phyloP scores from a whole-genome alignment of 768 basidiomycete genomes.

The Termitomyces sp. region DNA sequence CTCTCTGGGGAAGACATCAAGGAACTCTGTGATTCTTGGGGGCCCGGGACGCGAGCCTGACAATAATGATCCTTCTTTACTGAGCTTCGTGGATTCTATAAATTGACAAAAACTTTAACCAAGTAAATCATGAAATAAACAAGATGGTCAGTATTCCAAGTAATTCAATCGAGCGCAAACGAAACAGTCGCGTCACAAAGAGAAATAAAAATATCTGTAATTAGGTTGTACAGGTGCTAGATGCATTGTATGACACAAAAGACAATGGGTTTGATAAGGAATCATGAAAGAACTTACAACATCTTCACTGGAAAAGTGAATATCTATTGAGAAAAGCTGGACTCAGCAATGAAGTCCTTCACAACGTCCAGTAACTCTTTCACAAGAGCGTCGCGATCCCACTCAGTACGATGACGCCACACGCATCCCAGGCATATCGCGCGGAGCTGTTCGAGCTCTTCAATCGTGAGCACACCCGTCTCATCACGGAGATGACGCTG shows the following conservation, averaged over 20 bases:
- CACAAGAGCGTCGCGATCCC: constrained; percentile 73
- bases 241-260: neutral
- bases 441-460: constrained; percentile 91
- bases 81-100: too few species aligned
- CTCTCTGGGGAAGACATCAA: too few species aligned
- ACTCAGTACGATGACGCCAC: constrained; percentile 79
- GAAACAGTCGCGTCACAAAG: neutral
- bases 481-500: constrained; percentile 38
- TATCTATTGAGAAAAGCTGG: constrained; percentile 20
- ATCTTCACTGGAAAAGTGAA: neutral
- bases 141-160: neutral
- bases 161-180: neutral
- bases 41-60: too few species aligned
- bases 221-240: neutral
- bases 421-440: constrained; percentile 74
- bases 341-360: constrained; percentile 62
- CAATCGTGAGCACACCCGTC: constrained; percentile 66
- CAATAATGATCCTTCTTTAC: too few species aligned
- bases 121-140: neutral
- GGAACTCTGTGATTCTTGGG: too few species aligned
- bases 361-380: constrained; percentile 52
- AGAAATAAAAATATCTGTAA: constrained; percentile 1
- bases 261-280: neutral
- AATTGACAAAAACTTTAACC: too few species aligned
- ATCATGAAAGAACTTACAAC: neutral